Base-by-base conservation (phyloP, 2,329 filamentous ascomycete species). In the Xylariomycetidae sp. region DNA sequence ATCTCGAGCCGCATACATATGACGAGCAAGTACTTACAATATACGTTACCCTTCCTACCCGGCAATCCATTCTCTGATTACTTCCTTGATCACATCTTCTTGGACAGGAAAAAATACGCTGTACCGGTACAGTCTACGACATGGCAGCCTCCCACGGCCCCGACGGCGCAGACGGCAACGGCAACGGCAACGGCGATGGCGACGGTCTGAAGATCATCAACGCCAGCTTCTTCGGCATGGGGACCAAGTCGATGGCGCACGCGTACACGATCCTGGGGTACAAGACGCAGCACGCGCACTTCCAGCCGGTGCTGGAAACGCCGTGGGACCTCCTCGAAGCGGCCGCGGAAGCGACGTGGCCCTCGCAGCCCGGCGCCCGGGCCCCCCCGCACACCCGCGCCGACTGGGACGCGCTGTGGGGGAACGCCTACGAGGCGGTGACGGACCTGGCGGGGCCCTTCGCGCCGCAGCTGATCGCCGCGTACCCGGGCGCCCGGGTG, bases 401-500 rank as follows among this genome's bases (percentile, higher is more conserved):
- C 3, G 40, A 43, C 19, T 43, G 40, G 40, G 32, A 43, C 29
- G 17, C 13, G 2, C 31, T 43, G 4, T 43, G 37, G 37, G 40
- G 34, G 12, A 25, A 24, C 30, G n/a, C 38, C 19, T 43, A 38
- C 29, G 40, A 43, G 14, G 28, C 28, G 5, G 38, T 36, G 8
- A 34, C 30, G 16, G 38, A 44, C 22, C 20, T 26, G 7, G 19
- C 30, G 9, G 27, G 28, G n/a, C 39, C 36, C 6, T 44, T 42
- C 30, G 32, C 31, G 4, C 22, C 27, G 9, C 28, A 44, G 19
- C 32, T 42, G 5, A 20, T 38, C 16, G 10, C 12, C 6, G 38
- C 35, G 9, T 44, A 44, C 26, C 41, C 41, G 4, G 23, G 36
- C 23, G 42, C 42, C 15, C 42, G 42, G 27, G 37, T 44, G 10